A percentile compares a stretch with the other conserved stretches of the same genome.
These are phyloP conservation scores for Hygrophila difformis DNA, from an alignment of 257 asterid species.

Conservation along the genomic window DNA sequence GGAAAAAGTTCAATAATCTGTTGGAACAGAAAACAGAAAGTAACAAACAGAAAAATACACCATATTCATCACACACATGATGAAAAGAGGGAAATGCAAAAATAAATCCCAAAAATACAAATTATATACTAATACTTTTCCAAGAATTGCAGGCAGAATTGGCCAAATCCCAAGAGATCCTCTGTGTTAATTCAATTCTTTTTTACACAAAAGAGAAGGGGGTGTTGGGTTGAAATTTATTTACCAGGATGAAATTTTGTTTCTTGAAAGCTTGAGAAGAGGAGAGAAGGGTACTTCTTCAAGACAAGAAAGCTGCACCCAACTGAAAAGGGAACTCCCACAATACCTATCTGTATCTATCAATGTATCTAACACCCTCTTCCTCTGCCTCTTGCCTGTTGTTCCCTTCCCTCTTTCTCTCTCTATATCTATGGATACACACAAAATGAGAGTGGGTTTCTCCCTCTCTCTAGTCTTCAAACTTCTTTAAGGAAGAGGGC, in stretches of 20 bases:
- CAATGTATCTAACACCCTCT: too few species aligned
- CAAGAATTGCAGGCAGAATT: conserved; percentile 14
- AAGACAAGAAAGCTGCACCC: conserved; percentile 53
- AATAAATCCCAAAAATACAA: not conserved
- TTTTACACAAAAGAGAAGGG: too few species aligned
- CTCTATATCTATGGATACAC: conserved; percentile 11
- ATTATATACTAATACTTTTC: conserved; percentile 3
- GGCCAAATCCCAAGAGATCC: conserved; percentile 23
- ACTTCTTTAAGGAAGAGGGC: not conserved
- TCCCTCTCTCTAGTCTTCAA: conserved; percentile 27
- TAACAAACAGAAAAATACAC: not conserved
- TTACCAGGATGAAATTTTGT: conserved; percentile 7
- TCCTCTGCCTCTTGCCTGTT: not conserved
- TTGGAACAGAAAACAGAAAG: conserved; percentile 1
- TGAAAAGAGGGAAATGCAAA: conserved; percentile 8
- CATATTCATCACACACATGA: not conserved
- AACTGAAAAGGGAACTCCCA: conserved; percentile 20
- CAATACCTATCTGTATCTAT: not conserved
- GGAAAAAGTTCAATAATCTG: conserved; percentile 11
- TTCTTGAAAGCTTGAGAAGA: too few species aligned
- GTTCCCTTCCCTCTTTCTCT: conserved; percentile 17
- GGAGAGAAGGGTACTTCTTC: too few species aligned
- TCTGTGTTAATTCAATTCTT: not conserved
- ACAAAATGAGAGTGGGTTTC: conserved; percentile 2
- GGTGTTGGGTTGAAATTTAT: conserved; percentile 11